Evolutionary conservation across 495 filamentous ascomycete species (phyloP), one percentile per base, ranked within the genome.

Genomic region (Zalerion maritima): DNA sequence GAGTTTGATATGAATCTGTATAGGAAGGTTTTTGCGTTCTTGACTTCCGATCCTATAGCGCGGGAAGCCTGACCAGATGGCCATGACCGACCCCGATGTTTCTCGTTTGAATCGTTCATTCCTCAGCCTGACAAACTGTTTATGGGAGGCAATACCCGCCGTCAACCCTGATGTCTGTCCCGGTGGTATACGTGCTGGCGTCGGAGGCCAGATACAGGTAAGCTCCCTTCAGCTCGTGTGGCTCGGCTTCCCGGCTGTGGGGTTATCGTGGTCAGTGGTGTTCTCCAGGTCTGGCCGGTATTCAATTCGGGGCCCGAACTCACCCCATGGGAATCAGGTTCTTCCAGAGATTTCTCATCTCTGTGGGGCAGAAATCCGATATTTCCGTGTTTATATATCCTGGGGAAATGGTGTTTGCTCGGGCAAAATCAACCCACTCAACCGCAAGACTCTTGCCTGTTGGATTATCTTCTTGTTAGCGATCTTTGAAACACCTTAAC

Each of bases 311-410:
- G n/a, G n/a, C n/a, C n/a, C 3, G 14, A 27, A 58, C 62, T 45
- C 40, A 72, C 64, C 79, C 79, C 77, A 92, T 78, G 6, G 83
- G 84, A 20, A 78, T 87, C 62, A 81, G 86, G 33, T 74, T 71
- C 37, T 65, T 70, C 74, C 81, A 85, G 26, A 79, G 64, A 2
- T 67, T 62, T 61, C 84, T 86, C 1, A 67, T 75, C 37, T 79
- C 75, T 20, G 67, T 41, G 0, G 75, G 60, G 5, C 80, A 69
- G 41, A 86, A 92, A 38, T 61, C 57, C 20, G 78, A 79, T 41
- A 92, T 78, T 42, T 83, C 83, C 1, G 83, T 93, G 14, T 67
- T 70, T 36, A 92, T 89, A 49, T 89, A 94, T 3, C 85, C 85
- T 1, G 85, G 86, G 3, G 77, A 85, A 18, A 94, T 55, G 14